Base-by-base conservation (phyloP, 2,329 filamentous ascomycete species). In the Sclerotinia minor region DNA sequence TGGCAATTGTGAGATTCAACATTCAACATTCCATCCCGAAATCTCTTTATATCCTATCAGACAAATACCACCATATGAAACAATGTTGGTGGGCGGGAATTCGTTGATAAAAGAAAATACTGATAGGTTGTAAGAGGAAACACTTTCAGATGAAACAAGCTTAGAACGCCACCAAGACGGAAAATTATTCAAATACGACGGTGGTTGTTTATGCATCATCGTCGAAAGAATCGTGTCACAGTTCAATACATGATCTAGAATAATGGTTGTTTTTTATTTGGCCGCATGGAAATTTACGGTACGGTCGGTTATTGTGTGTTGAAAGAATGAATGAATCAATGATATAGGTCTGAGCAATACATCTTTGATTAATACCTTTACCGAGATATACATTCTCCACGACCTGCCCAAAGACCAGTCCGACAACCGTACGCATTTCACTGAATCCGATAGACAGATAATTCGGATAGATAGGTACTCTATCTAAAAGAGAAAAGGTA, bases 21-120 rank as follows among this genome's bases (percentile, higher is more conserved):
- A 47, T 38, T 29, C 32, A 19, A 45, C 24, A 47, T 65, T 29
- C 32, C 64, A 24, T 65, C 50, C 47, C 38, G 47, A 38, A 35
- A 35, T 58, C 38, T 58, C 17, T 49, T 61, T 21, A 24, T 29
- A 13, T 53, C 24, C 47, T 64, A 26, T 6, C 44, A 47, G 38
- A 32, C 15, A 50, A 29, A 52, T 60, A 19, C 53, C 21, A 60
- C 44, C 41, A 60, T 24, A 52, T 66, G 64, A 66, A 66, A 66
- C 54, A 35, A 7, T 29, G 53, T 7, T 29, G 53, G 55, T 29
- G 17, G 19, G 9, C n/a, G 54, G 55, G 45, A 19, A 49, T 52
- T 49, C n/a, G 54, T 60, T 50, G 64, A 35, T 53, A 52, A n/a
- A 11, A 47, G 41, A 59, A 50, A 2, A 55, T 38, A 35, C 52